Evolutionary conservation across 345 rosid genomes (phyloP), one percentile per base, ranked within the genome.

Genomic region (Cardiospermum halicacabum): DNA sequence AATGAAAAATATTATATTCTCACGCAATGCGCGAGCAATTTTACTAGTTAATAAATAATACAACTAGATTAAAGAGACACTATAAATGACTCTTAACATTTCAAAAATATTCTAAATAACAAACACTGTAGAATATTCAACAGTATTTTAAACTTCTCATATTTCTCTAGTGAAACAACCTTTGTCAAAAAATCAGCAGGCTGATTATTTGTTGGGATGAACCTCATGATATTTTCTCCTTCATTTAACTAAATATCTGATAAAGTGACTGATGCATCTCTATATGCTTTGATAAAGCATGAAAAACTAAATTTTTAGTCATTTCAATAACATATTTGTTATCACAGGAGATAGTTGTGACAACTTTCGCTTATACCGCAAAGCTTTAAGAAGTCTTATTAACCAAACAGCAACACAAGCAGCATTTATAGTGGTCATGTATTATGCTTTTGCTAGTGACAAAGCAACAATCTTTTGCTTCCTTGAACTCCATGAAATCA

Each of bases 321-420:
- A 69, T 22, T 0, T 37, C 39, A 15, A 69, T 57, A 0, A 53
- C 10, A 12, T 16, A 63, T 39, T 0, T 58, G n/a, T 56, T 65
- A 3, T 36, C 60, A 25, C 45, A 60, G 9, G 13, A 19, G 6
- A 69, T 64, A 2, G 13, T 24, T 2, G 64, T 2, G 63, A 24
- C 3, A 21, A 12, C 43, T 21, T 3, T 28, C 61, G 37, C 32
- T 53, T 10, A 0, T 60, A 34, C 0, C 24, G 25, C 18, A 71
- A 9, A 15, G 56, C 53, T 2, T 3, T 9, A 3, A 62, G 3
- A 47, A 62, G 3, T 30, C 28, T 70, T 12, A 19, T 18, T 10
- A 61, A 24, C 72, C 65, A 75, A 27, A 75, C 36, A 12, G 65
- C 69, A 25, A 70, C 45, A 55, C n/a, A 11, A 0, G 42, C 42